Conservation (phyloP, 2,329 filamentous ascomycete species). For the Gyromitra esculenta region DNA sequence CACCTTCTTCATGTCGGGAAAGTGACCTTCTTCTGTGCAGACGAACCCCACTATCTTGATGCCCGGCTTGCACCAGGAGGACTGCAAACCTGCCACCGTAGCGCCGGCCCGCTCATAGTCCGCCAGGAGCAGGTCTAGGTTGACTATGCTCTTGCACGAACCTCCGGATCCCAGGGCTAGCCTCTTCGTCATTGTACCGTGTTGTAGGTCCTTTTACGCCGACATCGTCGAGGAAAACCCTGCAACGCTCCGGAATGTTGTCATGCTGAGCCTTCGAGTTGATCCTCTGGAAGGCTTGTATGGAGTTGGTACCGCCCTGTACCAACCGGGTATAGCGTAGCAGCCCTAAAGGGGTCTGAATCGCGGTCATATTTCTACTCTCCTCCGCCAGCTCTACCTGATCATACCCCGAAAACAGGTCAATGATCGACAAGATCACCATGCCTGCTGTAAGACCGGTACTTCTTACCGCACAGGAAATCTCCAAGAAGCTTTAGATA, state of each 20-base stretch:
- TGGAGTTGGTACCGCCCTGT: background rate
- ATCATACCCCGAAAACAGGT: background rate
- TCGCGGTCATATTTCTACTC: background rate
- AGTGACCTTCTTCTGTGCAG: background rate
- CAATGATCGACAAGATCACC: background rate
- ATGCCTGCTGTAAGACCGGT: too few relatives aligned
- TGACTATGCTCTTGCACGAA: constrained; percentile 5
- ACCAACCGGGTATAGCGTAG: background rate
- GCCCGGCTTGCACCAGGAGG: background rate
- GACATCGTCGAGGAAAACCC: background rate
- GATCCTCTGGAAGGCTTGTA: background rate
- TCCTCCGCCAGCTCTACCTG: background rate
- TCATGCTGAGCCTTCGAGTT: background rate
- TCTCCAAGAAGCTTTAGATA: too few relatives aligned
- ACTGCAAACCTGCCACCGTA: background rate
- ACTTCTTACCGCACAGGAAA: too few relatives aligned
- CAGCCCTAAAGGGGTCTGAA: background rate
- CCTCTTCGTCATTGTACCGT: background rate
- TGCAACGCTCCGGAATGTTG: background rate
- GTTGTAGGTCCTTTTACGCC: background rate
- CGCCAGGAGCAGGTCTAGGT: background rate
- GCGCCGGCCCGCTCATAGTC: background rate
- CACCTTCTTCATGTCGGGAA: background rate
- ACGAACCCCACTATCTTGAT: background rate
- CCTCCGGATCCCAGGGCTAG: background rate